phyloP scores from a whole-genome alignment of 2,329 filamentous ascomycete genomes.

The Alternaria ventricosa region DNA sequence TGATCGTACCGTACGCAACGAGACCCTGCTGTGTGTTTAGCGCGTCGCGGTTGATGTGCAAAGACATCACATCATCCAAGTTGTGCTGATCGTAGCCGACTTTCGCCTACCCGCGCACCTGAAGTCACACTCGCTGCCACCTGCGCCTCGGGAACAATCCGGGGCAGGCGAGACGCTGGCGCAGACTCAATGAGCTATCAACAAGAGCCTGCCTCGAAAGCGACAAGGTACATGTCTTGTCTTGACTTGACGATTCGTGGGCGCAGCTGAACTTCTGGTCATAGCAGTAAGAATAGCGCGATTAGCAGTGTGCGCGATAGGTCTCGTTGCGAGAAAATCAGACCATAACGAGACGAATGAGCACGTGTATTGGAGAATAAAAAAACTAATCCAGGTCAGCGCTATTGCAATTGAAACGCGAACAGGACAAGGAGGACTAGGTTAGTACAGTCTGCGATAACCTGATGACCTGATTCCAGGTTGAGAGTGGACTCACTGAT shows the following conservation, averaged over 20 bases:
- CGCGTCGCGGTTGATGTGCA: background rate
- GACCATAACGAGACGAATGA: background rate
- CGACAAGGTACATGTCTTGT: background rate
- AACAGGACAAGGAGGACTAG: constrained; percentile 5
- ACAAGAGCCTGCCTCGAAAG: background rate
- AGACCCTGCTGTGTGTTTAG: constrained; percentile 5
- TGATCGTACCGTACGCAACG: background rate
- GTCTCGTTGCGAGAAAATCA: background rate
- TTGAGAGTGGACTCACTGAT: constrained; percentile 4
- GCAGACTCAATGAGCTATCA: background rate
- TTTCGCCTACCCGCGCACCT: background rate
- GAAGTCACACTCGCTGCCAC: constrained; percentile 6
- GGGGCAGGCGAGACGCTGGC: constrained; percentile 12
- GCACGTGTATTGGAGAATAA: background rate
- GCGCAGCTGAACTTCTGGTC: constrained; percentile 13
- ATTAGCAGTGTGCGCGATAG: background rate
- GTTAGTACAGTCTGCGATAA: background rate
- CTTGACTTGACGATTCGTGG: background rate
- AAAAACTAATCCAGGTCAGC: background rate
- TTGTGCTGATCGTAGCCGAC: constrained; percentile 8
- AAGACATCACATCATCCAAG: background rate
- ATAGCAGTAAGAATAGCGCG: constrained; percentile 8
- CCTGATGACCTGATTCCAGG: background rate
- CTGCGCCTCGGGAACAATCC: constrained; percentile 10
- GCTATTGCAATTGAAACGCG: constrained; percentile 5